Evolutionary conservation across 345 rosid species (phyloP).

Genomic region (Melaleuca alternifolia): DNA sequence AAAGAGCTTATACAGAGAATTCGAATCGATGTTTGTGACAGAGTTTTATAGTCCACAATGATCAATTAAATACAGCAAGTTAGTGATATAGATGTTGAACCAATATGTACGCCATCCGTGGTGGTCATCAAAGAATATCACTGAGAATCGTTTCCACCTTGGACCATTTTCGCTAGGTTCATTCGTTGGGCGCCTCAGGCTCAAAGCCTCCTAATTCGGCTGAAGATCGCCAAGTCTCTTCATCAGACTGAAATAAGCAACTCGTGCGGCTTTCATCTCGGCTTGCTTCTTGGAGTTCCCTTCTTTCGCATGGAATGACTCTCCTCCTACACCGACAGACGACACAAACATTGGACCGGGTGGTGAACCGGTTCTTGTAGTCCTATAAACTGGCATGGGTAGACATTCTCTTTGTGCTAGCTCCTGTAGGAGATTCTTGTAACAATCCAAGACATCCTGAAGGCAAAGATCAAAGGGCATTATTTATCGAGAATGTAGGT

Average conservation of each 20-base stretch:
- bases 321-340: slow-evolving; percentile 19
- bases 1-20: neutral
- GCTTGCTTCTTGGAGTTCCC: slow-evolving; percentile 28
- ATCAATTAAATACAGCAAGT: neutral
- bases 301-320: slow-evolving; percentile 12
- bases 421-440: slow-evolving; percentile 34
- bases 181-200: neutral
- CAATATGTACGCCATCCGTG: neutral
- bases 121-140: neutral
- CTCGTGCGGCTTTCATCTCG: slow-evolving; percentile 27
- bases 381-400: slow-evolving; percentile 13
- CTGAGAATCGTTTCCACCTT: neutral
- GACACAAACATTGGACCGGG: slow-evolving; percentile 8
- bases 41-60: neutral
- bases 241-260: slow-evolving; percentile 12
- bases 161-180: neutral
- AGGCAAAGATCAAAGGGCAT: neutral
- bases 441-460: slow-evolving; percentile 14
- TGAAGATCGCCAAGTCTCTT: neutral
- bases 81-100: neutral
- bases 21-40: neutral
- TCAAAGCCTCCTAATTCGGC: neutral
- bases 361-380: slow-evolving; percentile 5
- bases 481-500: neutral
- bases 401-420: slow-evolving; percentile 14